Conservation (phyloP, 2,329 filamentous ascomycete genomes). For the Fusarium sp. region DNA sequence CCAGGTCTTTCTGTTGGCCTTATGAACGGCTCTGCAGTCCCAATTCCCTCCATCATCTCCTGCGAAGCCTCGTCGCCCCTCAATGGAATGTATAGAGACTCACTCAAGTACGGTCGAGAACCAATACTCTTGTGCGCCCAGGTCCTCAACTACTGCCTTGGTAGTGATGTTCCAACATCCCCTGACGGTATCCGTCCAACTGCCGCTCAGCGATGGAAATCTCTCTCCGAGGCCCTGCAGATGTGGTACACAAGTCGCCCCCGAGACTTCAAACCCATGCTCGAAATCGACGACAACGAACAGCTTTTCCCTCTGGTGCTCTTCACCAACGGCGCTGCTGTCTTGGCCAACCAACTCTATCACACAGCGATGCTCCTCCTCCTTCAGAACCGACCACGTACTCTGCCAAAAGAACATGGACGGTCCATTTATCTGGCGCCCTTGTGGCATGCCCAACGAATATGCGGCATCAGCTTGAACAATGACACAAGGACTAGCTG, state of each 20-base stretch:
- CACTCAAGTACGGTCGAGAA: slow-evolving; percentile 41
- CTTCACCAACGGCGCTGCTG: slow-evolving; percentile 53
- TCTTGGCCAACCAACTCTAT: slow-evolving; percentile 66
- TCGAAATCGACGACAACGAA: slow-evolving; percentile 48
- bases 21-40: slow-evolving; percentile 42
- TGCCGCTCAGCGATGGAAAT: slow-evolving; percentile 47
- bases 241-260: slow-evolving; percentile 50
- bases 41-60: slow-evolving; percentile 42
- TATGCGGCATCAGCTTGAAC: slow-evolving; percentile 61
- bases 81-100: slow-evolving; percentile 28
- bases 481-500: slow-evolving; percentile 59
- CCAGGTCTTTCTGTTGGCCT: slow-evolving; percentile 47
- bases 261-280: slow-evolving; percentile 49
- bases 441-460: slow-evolving; percentile 60
- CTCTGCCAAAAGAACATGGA: slow-evolving; percentile 48
- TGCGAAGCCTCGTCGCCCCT: slow-evolving; percentile 34
- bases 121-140: slow-evolving; percentile 49
- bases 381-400: slow-evolving; percentile 62
- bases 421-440: slow-evolving; percentile 53
- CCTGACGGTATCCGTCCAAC: slow-evolving; percentile 25
- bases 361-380: slow-evolving; percentile 66
- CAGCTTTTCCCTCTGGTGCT: slow-evolving; percentile 51
- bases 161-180: slow-evolving; percentile 20
- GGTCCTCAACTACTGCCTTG: slow-evolving; percentile 50
- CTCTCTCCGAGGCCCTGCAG: slow-evolving; percentile 47